A percentile compares a stretch with the other conserved stretches of the same genome.
Evolutionary conservation across 257 asterid species (phyloP).

Genomic region (Scutellaria galericulata): DNA sequence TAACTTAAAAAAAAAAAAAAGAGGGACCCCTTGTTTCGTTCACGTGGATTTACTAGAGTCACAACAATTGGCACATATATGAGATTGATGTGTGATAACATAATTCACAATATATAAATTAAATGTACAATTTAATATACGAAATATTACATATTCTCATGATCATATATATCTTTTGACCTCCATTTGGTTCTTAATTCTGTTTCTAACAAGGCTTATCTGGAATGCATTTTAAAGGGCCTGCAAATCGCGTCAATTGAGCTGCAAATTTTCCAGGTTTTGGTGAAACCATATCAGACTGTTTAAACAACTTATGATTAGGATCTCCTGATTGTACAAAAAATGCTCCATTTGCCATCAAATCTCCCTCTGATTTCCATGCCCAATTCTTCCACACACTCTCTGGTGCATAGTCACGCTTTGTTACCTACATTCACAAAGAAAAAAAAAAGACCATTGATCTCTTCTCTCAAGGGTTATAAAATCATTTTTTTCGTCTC

Average conservation of each 20-base stretch:
- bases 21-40: too few species aligned
- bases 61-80: too few species aligned
- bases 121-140: too few species aligned
- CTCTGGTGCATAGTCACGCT: constrained; percentile 65
- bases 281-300: constrained; percentile 44
- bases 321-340: constrained; percentile 71
- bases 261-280: constrained; percentile 53
- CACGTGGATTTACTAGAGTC: too few species aligned
- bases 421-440: constrained; percentile 56
- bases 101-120: too few species aligned
- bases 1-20: too few species aligned
- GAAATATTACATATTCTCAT: background rate
- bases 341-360: constrained; percentile 74
- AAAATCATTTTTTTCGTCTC: too few species aligned
- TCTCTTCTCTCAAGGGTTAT: too few species aligned
- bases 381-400: constrained; percentile 74
- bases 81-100: too few species aligned
- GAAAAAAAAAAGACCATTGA: too few species aligned
- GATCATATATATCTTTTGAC: background rate
- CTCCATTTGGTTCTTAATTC: background rate
- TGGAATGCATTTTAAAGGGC: constrained; percentile 54
- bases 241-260: constrained; percentile 52
- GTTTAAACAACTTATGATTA: constrained; percentile 41
- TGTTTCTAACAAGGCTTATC: constrained; percentile 33
- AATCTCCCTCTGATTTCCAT: constrained; percentile 82